These are phyloP conservation scores for Candida arabinofermentans DNA, from an alignment of 805 yeast genomes.

Conservation along the genomic window DNA sequence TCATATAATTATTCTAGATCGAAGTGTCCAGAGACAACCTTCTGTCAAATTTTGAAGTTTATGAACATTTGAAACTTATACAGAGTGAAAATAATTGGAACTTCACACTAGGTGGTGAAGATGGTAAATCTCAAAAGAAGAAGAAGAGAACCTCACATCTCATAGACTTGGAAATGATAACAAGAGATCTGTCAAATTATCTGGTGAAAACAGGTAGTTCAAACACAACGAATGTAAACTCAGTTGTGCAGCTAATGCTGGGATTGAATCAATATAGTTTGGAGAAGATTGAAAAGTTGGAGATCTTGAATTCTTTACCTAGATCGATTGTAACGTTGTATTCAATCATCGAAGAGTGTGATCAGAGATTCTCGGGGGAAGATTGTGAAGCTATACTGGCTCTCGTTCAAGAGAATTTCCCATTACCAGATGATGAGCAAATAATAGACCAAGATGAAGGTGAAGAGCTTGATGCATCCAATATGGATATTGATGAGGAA, in stretches of 20 bases:
- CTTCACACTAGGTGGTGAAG: slow-evolving; percentile 28
- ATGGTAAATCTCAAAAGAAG: slow-evolving; percentile 24
- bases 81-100: slow-evolving; percentile 46
- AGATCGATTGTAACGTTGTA: slow-evolving; percentile 73
- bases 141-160: slow-evolving; percentile 30
- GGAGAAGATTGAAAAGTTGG: slow-evolving; percentile 80
- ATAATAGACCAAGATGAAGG: slow-evolving; percentile 20
- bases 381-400: slow-evolving; percentile 56
- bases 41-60: slow-evolving; percentile 64
- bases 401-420: slow-evolving; percentile 51
- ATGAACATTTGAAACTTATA: slow-evolving; percentile 45
- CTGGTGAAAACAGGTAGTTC: slow-evolving; percentile 34
- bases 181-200: slow-evolving; percentile 44
- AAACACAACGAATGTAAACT: slow-evolving; percentile 27
- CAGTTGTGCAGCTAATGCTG: slow-evolving; percentile 34
- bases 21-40: slow-evolving; percentile 51
- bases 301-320: slow-evolving; percentile 79
- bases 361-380: slow-evolving; percentile 71
- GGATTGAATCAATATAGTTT: slow-evolving; percentile 49
- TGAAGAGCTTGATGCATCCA: slow-evolving; percentile 7
- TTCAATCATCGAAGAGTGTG: slow-evolving; percentile 88
- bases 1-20: slow-evolving; percentile 28
- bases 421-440: slow-evolving; percentile 33
- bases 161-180: slow-evolving; percentile 46
- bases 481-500: slow-evolving; percentile 4